phyloP scores from a whole-genome alignment of 208 protist species.

The Wallacemonas sp. region DNA sequence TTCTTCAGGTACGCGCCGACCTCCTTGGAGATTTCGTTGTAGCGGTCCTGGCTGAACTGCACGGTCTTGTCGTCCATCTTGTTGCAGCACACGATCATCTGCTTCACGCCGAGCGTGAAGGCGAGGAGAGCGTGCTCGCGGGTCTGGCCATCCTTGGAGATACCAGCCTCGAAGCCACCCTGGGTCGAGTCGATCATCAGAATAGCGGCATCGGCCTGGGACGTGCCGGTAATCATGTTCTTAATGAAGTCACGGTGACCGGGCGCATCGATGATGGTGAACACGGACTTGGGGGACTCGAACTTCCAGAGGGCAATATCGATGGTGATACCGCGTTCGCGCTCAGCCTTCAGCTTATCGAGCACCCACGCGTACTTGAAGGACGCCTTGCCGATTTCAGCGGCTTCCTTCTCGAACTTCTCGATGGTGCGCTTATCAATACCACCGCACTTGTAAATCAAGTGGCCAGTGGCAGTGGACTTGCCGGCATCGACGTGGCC shows the following conservation, averaged over 20 bases:
- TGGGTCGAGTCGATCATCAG: slow-evolving; percentile 84
- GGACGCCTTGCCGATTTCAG: slow-evolving; percentile 88
- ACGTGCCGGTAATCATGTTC: slow-evolving; percentile 94
- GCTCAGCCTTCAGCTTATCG: slow-evolving; percentile 92
- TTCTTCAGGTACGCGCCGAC: slow-evolving; percentile 82
- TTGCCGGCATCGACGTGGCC: slow-evolving; percentile 91
- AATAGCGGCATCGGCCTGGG: slow-evolving; percentile 90
- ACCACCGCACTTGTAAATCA: slow-evolving; percentile 92
- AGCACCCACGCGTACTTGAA: slow-evolving; percentile 95
- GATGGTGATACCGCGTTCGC: slow-evolving; percentile 93
- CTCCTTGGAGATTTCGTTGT: slow-evolving; percentile 85
- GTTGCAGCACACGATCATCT: slow-evolving; percentile 93
- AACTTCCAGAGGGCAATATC: slow-evolving; percentile 93
- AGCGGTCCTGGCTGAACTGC: slow-evolving; percentile 91
- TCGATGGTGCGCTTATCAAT: slow-evolving; percentile 91
- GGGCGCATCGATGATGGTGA: slow-evolving; percentile 94
- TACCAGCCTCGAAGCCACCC: slow-evolving; percentile 94
- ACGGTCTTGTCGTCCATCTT: slow-evolving; percentile 88
- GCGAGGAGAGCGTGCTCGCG: slow-evolving; percentile 91
- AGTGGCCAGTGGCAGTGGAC: slow-evolving; percentile 88
- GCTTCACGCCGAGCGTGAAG: slow-evolving; percentile 88
- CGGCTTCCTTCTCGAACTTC: slow-evolving; percentile 92
- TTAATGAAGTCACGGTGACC: slow-evolving; percentile 95
- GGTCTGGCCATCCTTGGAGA: slow-evolving; percentile 93
- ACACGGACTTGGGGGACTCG: slow-evolving; percentile 86